These are phyloP conservation scores for Aureobasidium subglaciale DNA, from an alignment of 2,329 filamentous ascomycete genomes.

Conservation along the genomic window DNA sequence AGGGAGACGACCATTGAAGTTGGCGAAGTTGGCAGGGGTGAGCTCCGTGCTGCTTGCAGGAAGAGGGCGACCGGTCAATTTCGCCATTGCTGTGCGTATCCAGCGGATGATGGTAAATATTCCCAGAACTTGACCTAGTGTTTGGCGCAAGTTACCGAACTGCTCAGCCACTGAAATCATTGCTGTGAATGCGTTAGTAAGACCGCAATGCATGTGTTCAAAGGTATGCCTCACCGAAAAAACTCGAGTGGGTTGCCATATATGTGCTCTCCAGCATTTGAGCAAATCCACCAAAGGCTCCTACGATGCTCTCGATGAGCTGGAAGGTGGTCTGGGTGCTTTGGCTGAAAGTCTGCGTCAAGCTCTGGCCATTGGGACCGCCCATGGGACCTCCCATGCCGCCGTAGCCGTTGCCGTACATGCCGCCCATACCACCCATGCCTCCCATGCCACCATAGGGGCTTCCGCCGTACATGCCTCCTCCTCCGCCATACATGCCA, in stretches of 20 bases:
- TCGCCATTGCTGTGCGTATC: slow-evolving; percentile 85
- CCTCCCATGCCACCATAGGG: slow-evolving; percentile 28
- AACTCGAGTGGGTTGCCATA: slow-evolving; percentile 98
- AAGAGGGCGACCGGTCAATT: slow-evolving; percentile 82
- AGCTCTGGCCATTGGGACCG: slow-evolving; percentile 75
- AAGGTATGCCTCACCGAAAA: too few relatives aligned
- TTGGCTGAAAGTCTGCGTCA: slow-evolving; percentile 92
- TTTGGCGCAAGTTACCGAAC: slow-evolving; percentile 87
- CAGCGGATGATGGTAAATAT: slow-evolving; percentile 95
- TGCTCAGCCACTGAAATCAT: slow-evolving; percentile 99
- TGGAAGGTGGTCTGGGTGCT: slow-evolving; percentile 96
- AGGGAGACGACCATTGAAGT: slow-evolving; percentile 56
- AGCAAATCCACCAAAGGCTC: slow-evolving; percentile 92
- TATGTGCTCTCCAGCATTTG: slow-evolving; percentile 99
- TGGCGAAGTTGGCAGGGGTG: slow-evolving; percentile 84
- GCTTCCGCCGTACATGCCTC: slow-evolving; percentile 24
- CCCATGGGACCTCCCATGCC: slow-evolving; percentile 48
- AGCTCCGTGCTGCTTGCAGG: slow-evolving; percentile 81
- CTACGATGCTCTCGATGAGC: slow-evolving; percentile 94
- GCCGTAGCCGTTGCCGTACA: slow-evolving; percentile 20
- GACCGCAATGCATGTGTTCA: too few relatives aligned
- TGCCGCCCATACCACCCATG: neutral
- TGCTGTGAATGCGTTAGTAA: slow-evolving; percentile 44
- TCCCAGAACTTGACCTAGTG: slow-evolving; percentile 84
- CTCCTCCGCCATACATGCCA: slow-evolving; percentile 26